phyloP scores from a whole-genome alignment of 768 basidiomycete species.

The Obba rivulosa region DNA sequence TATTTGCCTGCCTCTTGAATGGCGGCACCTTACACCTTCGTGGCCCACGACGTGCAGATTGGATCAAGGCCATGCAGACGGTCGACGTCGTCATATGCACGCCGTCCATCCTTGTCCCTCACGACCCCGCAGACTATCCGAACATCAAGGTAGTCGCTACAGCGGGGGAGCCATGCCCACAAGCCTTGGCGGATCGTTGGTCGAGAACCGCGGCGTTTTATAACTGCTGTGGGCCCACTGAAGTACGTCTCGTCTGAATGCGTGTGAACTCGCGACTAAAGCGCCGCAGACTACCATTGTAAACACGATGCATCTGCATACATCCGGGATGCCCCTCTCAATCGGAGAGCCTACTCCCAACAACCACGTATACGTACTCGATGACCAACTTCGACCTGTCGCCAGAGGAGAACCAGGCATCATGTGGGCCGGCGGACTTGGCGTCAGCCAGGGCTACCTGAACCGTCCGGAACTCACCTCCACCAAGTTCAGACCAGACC shows the following conservation, averaged over 20 bases:
- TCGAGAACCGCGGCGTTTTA: conserved; percentile 37
- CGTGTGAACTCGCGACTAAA: not conserved
- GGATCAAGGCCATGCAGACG: conserved; percentile 42
- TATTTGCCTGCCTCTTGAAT: conserved; percentile 45
- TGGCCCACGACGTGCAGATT: conserved; percentile 45
- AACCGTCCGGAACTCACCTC: conserved; percentile 48
- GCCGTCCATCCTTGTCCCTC: conserved; percentile 22
- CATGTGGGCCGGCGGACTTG: conserved; percentile 65
- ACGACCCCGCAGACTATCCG: conserved; percentile 48
- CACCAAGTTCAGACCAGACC: conserved; percentile 45
- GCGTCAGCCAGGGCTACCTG: conserved; percentile 50
- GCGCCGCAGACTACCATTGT: conserved; percentile 55
- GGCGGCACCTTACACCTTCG: conserved; percentile 49
- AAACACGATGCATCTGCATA: conserved; percentile 50
- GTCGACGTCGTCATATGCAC: conserved; percentile 43
- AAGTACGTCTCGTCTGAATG: no score
- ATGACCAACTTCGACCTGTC: conserved; percentile 26
- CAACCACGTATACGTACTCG: conserved; percentile 38
- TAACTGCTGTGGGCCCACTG: conserved; percentile 55
- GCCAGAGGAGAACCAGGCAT: conserved; percentile 32
- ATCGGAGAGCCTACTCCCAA: conserved; percentile 54
- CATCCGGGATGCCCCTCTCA: conserved; percentile 32
- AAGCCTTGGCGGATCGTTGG: conserved; percentile 42
- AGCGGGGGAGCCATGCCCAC: conserved; percentile 54
- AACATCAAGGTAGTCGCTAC: conserved; percentile 49